phyloP scores from a whole-genome alignment of 352 stramenopile species.

The Globisporangium radiosum region DNA sequence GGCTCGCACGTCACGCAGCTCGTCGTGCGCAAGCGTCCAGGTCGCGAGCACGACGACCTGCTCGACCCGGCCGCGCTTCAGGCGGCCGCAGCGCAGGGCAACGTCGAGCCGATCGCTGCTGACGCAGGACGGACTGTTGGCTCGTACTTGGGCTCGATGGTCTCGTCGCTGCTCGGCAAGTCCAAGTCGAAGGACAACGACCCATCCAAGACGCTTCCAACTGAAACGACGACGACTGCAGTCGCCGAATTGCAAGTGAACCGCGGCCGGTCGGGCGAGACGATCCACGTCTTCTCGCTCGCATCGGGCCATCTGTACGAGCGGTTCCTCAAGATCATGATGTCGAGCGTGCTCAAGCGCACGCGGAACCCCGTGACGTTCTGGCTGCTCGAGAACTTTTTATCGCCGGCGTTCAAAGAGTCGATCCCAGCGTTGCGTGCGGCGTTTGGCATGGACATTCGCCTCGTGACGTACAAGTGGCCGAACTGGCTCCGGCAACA shows the following conservation, averaged over 20 bases:
- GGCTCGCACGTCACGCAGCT: constrained; percentile 82
- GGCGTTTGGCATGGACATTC: constrained; percentile 95
- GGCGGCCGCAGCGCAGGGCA: constrained; percentile 7
- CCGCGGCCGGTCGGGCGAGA: constrained; percentile 70
- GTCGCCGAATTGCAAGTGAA: constrained; percentile 7
- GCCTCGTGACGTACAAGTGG: constrained; percentile 99
- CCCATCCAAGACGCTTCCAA: constrained; percentile 2
- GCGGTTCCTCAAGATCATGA: constrained; percentile 99
- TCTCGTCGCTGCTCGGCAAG: constrained; percentile 63
- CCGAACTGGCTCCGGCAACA: constrained; percentile 97
- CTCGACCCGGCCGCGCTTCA: constrained; percentile 27
- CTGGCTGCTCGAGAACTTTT: constrained; percentile 99
- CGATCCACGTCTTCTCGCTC: constrained; percentile 98
- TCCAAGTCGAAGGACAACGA: constrained; percentile 7
- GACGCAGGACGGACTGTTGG: constrained; percentile 38
- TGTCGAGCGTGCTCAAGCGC: constrained; percentile 97
- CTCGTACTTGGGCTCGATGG: constrained; percentile 72
- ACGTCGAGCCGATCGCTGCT: constrained; percentile 31
- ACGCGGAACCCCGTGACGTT: constrained; percentile 98
- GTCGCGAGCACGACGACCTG: constrained; percentile 77
- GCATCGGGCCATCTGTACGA: constrained; percentile 98
- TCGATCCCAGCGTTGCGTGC: constrained; percentile 89
- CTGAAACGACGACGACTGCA: neutral
- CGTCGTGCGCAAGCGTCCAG: constrained; percentile 88
- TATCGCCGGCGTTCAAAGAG: constrained; percentile 97